These are phyloP conservation scores for Auricularia cornea DNA, from an alignment of 768 basidiomycete genomes.

Conservation along the genomic window DNA sequence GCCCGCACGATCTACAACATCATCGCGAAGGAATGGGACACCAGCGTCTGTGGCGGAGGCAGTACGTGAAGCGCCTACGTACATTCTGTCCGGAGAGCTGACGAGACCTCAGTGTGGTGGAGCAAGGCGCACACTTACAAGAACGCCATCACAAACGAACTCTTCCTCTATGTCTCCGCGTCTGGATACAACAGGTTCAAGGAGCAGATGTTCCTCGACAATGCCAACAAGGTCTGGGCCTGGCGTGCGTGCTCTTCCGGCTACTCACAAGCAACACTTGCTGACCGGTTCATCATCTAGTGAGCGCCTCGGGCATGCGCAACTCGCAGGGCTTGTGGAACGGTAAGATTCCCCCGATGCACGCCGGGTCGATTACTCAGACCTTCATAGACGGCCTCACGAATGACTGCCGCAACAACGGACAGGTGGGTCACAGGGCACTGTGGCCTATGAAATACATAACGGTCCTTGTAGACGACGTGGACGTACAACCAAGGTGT, in stretches of 20 bases:
- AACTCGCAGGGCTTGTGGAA: conserved; percentile 39
- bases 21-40: conserved; percentile 43
- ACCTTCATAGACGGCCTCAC: background rate
- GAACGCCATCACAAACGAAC: conserved; percentile 53
- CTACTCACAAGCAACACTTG: background rate
- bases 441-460: too few relatives aligned
- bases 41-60: conserved; percentile 40
- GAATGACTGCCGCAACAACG: conserved; percentile 32
- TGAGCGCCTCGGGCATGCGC: conserved; percentile 37
- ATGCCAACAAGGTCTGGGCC: conserved; percentile 37
- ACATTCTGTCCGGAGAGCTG: background rate
- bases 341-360: conserved; percentile 24
- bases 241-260: conserved; percentile 19
- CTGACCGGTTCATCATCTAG: conserved; percentile 15
- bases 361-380: background rate
- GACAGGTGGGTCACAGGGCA: conserved; percentile 22
- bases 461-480: conserved; percentile 30
- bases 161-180: conserved; percentile 46
- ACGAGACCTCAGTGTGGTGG: conserved; percentile 41
- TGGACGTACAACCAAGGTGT: conserved; percentile 57
- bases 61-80: too few relatives aligned
- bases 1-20: conserved; percentile 43
- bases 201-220: conserved; percentile 35
- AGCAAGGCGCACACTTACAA: conserved; percentile 47
- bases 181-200: conserved; percentile 34